phyloP scores from a whole-genome alignment of 257 asterid species.

The Solanum medicagineum region DNA sequence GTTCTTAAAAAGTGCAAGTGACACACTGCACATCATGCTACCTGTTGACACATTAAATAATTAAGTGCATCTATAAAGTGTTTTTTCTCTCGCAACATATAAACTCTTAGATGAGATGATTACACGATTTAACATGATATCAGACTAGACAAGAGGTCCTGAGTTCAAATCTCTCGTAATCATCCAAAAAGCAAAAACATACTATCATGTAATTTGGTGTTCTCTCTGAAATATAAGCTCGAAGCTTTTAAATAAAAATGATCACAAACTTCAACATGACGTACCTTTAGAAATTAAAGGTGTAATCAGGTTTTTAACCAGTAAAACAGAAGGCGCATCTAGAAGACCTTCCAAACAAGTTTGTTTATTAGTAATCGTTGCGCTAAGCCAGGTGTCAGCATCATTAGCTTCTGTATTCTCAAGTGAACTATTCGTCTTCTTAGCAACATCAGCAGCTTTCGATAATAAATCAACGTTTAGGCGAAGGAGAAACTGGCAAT shows the following conservation, averaged over 20 bases:
- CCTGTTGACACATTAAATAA: not conserved
- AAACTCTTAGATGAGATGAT: not conserved
- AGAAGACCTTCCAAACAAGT: constrained; percentile 21
- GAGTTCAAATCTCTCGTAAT: not conserved
- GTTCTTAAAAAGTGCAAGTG: constrained; percentile 15
- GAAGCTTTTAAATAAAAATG: not conserved
- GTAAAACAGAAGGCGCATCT: not conserved
- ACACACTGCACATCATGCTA: constrained; percentile 11
- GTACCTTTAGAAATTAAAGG: constrained; percentile 3
- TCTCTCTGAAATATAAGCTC: not conserved
- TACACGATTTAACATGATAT: no score
- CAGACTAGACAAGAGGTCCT: not conserved
- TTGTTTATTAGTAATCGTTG: constrained; percentile 15
- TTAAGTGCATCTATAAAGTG: not conserved
- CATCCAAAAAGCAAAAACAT: not conserved
- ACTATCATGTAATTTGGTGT: not conserved
- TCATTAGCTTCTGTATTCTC: not conserved
- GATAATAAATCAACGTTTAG: constrained; percentile 4
- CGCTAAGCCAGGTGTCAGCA: constrained; percentile 8
- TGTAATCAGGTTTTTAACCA: not conserved
- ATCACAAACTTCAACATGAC: not conserved
- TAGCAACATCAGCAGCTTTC: not conserved
- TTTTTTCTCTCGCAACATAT: not conserved
- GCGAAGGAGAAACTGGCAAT: constrained; percentile 14
- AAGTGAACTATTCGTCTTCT: not conserved